Percentiles rank a stretch among this genome's conserved stretches.
Evolutionary conservation across 1,139 yeast species (phyloP).

Genomic region (Lodderomyces parapsilosis): DNA sequence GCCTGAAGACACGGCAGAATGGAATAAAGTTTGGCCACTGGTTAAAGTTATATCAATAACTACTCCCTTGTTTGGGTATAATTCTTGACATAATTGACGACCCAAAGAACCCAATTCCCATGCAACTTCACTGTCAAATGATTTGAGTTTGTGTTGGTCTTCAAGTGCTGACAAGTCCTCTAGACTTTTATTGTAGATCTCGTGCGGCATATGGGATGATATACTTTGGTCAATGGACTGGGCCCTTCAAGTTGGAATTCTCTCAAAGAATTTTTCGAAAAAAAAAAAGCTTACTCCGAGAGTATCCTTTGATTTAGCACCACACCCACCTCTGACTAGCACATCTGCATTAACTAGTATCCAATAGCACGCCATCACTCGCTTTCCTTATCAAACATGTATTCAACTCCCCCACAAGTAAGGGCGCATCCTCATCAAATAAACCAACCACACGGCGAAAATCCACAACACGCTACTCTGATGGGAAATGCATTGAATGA

Average conservation of each 20-base stretch:
- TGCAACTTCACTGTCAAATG: slow-evolving; percentile 31
- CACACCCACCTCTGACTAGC: not conserved
- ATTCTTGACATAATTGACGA: slow-evolving; percentile 23
- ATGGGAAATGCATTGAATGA: slow-evolving; percentile 65
- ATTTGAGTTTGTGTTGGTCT: slow-evolving; percentile 14
- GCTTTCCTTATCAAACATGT: not conserved
- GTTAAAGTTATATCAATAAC: slow-evolving; percentile 51
- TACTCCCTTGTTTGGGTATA: slow-evolving; percentile 30
- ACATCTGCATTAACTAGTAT: not conserved
- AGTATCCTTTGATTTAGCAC: too few relatives aligned
- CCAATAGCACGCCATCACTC: too few relatives aligned
- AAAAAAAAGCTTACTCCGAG: too few relatives aligned
- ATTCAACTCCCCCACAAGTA: not conserved
- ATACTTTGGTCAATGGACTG: too few relatives aligned
- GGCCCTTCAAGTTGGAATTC: too few relatives aligned
- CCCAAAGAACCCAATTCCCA: slow-evolving; percentile 40
- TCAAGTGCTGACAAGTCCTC: slow-evolving; percentile 18
- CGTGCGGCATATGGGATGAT: slow-evolving; percentile 11
- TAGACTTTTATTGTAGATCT: slow-evolving; percentile 16
- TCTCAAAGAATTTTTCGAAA: not conserved
- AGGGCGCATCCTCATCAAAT: not conserved
- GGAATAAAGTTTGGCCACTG: slow-evolving; percentile 54
- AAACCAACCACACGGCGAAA: not conserved
- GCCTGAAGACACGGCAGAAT: slow-evolving; percentile 42
- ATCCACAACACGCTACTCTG: not conserved